Evolutionary conservation across 257 asterid genomes (phyloP), one percentile per base, ranked within the genome.

Genomic region (Solanum lycopersicoides): DNA sequence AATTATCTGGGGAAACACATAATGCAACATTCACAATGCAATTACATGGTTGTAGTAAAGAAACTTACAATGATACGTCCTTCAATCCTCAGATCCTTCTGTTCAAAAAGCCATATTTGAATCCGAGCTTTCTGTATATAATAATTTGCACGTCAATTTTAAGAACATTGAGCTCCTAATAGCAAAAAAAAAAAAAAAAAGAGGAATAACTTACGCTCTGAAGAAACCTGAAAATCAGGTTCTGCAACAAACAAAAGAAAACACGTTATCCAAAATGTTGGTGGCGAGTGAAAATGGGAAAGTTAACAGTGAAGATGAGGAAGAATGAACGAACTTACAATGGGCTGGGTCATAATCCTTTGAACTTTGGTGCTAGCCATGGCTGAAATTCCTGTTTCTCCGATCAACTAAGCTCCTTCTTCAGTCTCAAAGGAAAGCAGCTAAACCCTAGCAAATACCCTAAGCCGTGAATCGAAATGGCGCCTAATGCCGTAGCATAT

Each of bases 101-200:
- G 94, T 93, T 93, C 95, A 65, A 93, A 93, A 86, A 93, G 94
- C 95, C 95, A 93, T 86, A 93, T 93, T 91, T 93, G 94, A 89
- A 93, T 93, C 84, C 95, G 95, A 75, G 94, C 91, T 85, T 93
- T 93, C 87, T 84, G 87, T 32, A 60, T 53, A 6, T 53, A 65
- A 7, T 34, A 63, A 83, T 35, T 82, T 34, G 56, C 32, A n/a
- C 39, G 30, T 59, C 66, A 14, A 60, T 60, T 56, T n/a, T 37
- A 56, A 20, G 25, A 79, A 45, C 41, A 25, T 10, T 80, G 69
- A 80, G 20, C 11, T 18, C 18, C 25, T 66, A 41, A 66, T 30
- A 21, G 63, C 10, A 6, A 53, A 0, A 53, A 8, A 16, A 41
- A 13, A 7, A n/a, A n/a, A 65, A 6, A 84, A 65, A 28, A 41